Base-by-base conservation (phyloP, 208 protist species). In the Wallacemonas collosoma region DNA sequence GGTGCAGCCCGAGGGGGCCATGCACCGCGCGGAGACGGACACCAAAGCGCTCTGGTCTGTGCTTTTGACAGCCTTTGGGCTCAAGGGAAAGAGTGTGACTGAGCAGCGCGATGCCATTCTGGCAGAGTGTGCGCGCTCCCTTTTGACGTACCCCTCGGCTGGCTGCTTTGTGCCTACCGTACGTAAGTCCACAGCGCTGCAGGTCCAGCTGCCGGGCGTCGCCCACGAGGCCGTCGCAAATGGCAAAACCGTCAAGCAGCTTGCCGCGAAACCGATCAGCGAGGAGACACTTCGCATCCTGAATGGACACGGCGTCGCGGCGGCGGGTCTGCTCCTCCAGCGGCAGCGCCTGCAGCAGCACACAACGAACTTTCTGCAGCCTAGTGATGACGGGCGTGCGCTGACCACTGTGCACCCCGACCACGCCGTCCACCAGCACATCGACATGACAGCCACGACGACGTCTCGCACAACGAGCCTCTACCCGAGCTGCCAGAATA, bases 401-500 rank as follows among this genome's bases (percentile, higher is more conserved):
- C 74, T 91, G 6, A 75, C 77, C 50, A 73, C 81, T n/a, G 68
- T 96, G 63, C 91, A 96, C 75, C 38, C 61, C 17, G 91, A 96
- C 63, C 64, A 73, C 5, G 66, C 61, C 11, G 86, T 96, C 39
- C 82, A 84, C 26, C 91, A 96, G 74, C 81, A 81, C 75, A 93
- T 95, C 69, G 89, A 96, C 71, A 91, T 94, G 74, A 93, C 86
- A 1, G 78, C 85, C 64, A 93, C 91, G 2, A 86, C 81, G 14
- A 96, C 91, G 3, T 88, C 88, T 38, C 89, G 91, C 54, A 96
- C 91, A 39, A 82, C 85, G 51, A 94, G 89, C 73, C 82, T 82
- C 40, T 92, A 90, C 79, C 91, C 91, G 1, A 96, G 89, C 73
- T 93, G 87, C 62, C 91, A 96, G 70, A 96, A 93, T 69, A 93